Conservation (phyloP, 305 asterid genomes). For the Galium porrigens region DNA sequence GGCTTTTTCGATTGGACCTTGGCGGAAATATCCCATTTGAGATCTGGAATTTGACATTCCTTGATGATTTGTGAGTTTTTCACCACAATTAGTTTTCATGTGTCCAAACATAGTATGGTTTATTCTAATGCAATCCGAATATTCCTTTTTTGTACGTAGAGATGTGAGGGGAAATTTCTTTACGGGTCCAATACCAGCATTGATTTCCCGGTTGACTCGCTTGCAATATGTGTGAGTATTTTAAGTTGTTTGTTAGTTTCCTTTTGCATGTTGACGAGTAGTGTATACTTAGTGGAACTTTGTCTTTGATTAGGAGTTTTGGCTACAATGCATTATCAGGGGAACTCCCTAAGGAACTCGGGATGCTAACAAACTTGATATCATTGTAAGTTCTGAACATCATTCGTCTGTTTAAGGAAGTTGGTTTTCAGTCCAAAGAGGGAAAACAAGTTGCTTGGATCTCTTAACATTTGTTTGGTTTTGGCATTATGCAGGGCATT, state of each 20-base stretch:
- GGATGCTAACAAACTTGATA: constrained; percentile 48
- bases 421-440: neutral
- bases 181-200: constrained; percentile 52
- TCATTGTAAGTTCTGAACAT: constrained; percentile 36
- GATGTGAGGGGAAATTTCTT: constrained; percentile 41
- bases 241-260: neutral
- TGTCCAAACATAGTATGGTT: neutral
- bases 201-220: constrained; percentile 41
- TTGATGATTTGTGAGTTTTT: constrained; percentile 38
- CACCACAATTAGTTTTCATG: neutral
- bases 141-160: constrained; percentile 22
- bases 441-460: neutral
- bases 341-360: constrained; percentile 65
- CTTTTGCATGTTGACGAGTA: neutral
- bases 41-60: constrained; percentile 67
- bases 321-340: constrained; percentile 68
- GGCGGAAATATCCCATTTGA: constrained; percentile 45
- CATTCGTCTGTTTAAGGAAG: neutral
- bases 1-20: constrained; percentile 34
- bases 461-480: neutral
- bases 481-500: constrained; percentile 28
- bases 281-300: neutral
- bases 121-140: neutral
- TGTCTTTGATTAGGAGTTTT: constrained; percentile 29
- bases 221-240: constrained; percentile 47